Evolutionary conservation across 805 yeast genomes (phyloP).

Genomic region (Kodamaea hsintzibuensis): DNA sequence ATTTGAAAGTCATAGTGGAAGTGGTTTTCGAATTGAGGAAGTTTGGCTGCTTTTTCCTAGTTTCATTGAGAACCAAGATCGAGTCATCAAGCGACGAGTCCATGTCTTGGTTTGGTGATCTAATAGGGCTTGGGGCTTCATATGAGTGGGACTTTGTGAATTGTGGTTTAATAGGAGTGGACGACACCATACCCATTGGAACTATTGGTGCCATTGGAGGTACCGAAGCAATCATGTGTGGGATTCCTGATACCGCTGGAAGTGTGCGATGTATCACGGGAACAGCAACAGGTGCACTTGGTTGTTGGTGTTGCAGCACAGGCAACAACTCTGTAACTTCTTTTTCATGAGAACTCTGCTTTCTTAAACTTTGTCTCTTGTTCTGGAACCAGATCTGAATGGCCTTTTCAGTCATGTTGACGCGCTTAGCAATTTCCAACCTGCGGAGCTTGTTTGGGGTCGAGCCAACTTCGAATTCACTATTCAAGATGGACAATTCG

Average conservation of each 20-base stretch:
- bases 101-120: slow-evolving; percentile 18
- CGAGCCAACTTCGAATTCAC: slow-evolving; percentile 71
- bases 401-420: slow-evolving; percentile 95
- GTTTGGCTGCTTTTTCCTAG: slow-evolving; percentile 37
- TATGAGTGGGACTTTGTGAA: slow-evolving; percentile 14
- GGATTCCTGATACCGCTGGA: background rate
- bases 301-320: slow-evolving; percentile 3
- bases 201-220: background rate
- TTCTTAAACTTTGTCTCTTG: slow-evolving; percentile 79
- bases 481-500: slow-evolving; percentile 78
- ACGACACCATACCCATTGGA: slow-evolving; percentile 10
- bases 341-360: slow-evolving; percentile 38
- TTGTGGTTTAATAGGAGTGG: slow-evolving; percentile 17
- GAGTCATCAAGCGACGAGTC: slow-evolving; percentile 19
- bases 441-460: slow-evolving; percentile 83
- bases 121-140: slow-evolving; percentile 3
- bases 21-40: slow-evolving; percentile 29
- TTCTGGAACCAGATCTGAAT: slow-evolving; percentile 99
- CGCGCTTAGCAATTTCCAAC: slow-evolving; percentile 72
- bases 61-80: slow-evolving; percentile 23
- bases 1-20: slow-evolving; percentile 38
- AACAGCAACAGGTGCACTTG: background rate
- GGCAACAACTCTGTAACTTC: slow-evolving; percentile 47
- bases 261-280: background rate
- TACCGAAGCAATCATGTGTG: background rate